Evolutionary conservation across 495 filamentous ascomycete species (phyloP).

Genomic region (Neurospora intermedia): DNA sequence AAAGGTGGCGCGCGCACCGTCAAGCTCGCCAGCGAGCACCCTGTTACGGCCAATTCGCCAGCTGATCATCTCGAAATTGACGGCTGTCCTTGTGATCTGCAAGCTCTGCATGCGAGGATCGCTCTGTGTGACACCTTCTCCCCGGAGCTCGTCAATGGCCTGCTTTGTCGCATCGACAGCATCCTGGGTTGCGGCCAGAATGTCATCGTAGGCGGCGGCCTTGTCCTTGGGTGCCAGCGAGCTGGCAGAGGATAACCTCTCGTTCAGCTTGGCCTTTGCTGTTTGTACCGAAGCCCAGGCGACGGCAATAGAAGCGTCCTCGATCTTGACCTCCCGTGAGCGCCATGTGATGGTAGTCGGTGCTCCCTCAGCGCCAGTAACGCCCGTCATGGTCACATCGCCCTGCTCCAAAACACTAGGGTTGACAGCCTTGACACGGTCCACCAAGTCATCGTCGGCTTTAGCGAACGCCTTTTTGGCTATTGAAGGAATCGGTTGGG

Average conservation of each 20-base stretch:
- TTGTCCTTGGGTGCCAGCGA: constrained; percentile 45
- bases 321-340: constrained; percentile 72
- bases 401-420: constrained; percentile 56
- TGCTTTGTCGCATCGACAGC: constrained; percentile 86
- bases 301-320: constrained; percentile 82
- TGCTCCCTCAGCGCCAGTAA: constrained; percentile 43
- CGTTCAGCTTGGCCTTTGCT: constrained; percentile 43
- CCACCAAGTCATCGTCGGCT: constrained; percentile 49
- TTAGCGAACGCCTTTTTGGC: constrained; percentile 63
- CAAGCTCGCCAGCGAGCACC: constrained; percentile 67
- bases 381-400: constrained; percentile 42
- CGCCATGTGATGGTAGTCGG: constrained; percentile 83
- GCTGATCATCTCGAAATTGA: constrained; percentile 84
- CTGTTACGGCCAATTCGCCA: constrained; percentile 93
- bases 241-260: constrained; percentile 51
- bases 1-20: constrained; percentile 55
- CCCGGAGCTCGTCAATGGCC: constrained; percentile 78
- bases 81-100: constrained; percentile 82
- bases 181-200: constrained; percentile 86
- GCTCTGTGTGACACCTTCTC: constrained; percentile 72
- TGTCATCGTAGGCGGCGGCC: constrained; percentile 80
- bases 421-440: constrained; percentile 60
- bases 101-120: constrained; percentile 86
- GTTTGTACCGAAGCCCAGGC: constrained; percentile 48
- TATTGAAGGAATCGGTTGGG: constrained; percentile 65